Evolutionary conservation across 139 green algal species (phyloP).

Genomic region (Coccomyxa sp.): DNA sequence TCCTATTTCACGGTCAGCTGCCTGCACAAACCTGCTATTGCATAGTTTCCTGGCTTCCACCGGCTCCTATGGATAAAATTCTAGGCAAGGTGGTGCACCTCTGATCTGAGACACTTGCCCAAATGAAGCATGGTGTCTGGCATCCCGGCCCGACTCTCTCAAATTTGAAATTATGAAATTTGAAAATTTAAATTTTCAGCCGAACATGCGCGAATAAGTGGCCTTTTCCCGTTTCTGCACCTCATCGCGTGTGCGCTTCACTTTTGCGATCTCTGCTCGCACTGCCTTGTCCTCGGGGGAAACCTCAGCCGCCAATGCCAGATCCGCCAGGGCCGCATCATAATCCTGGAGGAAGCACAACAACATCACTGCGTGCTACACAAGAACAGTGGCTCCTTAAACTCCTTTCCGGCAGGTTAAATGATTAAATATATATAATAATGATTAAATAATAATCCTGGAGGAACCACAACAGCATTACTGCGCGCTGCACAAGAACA

Average conservation of each 20-base stretch:
- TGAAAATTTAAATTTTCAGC: neutral
- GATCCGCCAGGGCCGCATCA: conserved; percentile 17
- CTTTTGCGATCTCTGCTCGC: conserved; percentile 19
- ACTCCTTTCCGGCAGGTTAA: neutral
- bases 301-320: conserved; percentile 21
- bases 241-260: conserved; percentile 14
- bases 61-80: too few species aligned
- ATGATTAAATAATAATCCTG: neutral
- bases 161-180: too few species aligned
- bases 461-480: neutral
- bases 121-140: too few species aligned
- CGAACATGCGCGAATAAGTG: conserved; percentile 39
- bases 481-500: neutral
- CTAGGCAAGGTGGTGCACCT: too few species aligned
- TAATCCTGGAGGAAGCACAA: conserved; percentile 12
- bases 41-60: too few species aligned
- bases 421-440: neutral
- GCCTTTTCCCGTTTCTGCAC: conserved; percentile 26
- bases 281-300: conserved; percentile 33
- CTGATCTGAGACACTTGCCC: too few species aligned
- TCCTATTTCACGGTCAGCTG: too few species aligned
- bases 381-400: too few species aligned
- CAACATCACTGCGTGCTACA: too few species aligned
- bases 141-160: too few species aligned
- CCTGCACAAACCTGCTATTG: too few species aligned